Evolutionary conservation across 2,329 filamentous ascomycete species (phyloP).

Genomic region (Verticillium nubilum): DNA sequence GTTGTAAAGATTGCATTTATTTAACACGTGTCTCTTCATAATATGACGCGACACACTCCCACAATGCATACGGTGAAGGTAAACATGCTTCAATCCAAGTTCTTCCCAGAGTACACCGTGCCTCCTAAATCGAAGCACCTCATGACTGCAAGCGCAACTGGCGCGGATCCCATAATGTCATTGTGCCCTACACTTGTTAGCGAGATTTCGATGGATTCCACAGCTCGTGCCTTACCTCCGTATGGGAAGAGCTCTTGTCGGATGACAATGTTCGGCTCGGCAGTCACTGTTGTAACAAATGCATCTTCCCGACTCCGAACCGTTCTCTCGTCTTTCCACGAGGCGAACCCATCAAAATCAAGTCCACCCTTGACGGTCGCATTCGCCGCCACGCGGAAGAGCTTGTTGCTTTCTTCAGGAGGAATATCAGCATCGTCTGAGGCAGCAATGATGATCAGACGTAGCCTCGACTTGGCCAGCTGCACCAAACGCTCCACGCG

Average conservation of each 20-base stretch:
- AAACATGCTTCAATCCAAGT: neutral
- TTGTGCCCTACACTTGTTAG: conserved; percentile 55
- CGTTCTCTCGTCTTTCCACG: conserved; percentile 41
- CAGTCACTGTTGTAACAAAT: conserved; percentile 41
- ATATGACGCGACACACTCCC: too few species aligned
- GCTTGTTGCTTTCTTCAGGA: conserved; percentile 59
- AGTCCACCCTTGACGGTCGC: conserved; percentile 34
- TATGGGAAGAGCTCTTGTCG: conserved; percentile 49
- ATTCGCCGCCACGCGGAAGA: conserved; percentile 56
- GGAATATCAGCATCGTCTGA: conserved; percentile 79
- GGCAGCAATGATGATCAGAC: conserved; percentile 73
- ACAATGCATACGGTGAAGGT: too few species aligned
- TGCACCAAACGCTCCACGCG: conserved; percentile 56
- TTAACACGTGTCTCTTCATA: too few species aligned
- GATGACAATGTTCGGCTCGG: conserved; percentile 40
- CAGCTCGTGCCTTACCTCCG: conserved; percentile 39
- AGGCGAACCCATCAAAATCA: conserved; percentile 30
- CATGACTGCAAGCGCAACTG: conserved; percentile 59
- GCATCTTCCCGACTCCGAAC: conserved; percentile 36
- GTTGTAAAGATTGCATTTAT: too few species aligned
- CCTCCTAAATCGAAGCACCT: conserved; percentile 50
- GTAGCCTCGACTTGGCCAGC: conserved; percentile 46
- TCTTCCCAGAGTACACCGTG: conserved; percentile 11
- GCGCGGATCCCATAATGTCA: conserved; percentile 58
- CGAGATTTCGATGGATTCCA: neutral